Evolutionary conservation across 768 basidiomycete genomes (phyloP).

Genomic region (Tulasnella sp.): DNA sequence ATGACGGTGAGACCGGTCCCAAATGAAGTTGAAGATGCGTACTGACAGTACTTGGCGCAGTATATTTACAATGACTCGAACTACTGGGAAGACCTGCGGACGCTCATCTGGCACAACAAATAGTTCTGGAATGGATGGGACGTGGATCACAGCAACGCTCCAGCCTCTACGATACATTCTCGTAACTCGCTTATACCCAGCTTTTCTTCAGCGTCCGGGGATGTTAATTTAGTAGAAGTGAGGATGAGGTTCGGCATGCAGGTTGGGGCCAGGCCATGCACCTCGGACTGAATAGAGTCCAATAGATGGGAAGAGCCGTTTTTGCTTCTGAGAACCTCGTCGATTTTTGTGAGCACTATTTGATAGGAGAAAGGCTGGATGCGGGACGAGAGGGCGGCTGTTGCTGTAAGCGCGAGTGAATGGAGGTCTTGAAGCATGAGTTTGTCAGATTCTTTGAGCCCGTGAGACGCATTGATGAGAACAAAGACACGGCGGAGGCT

Average conservation of each 20-base stretch:
- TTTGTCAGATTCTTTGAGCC: not conserved
- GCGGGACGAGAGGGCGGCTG: not conserved
- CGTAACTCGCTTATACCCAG: not conserved
- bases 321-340: not conserved
- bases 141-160: not conserved
- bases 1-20: slow-evolving; percentile 39
- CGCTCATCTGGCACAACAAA: slow-evolving; percentile 85
- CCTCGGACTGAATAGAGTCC: not conserved
- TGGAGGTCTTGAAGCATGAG: not conserved
- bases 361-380: not conserved
- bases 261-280: not conserved
- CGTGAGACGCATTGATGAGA: not conserved
- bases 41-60: slow-evolving; percentile 16
- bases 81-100: slow-evolving; percentile 67
- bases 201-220: not conserved
- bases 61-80: slow-evolving; percentile 95
- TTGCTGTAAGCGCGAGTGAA: not conserved
- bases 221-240: not conserved
- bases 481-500: slow-evolving; percentile 1
- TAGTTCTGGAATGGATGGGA: slow-evolving; percentile 24
- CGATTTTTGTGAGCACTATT: not conserved
- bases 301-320: not conserved
- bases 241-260: slow-evolving; percentile 2
- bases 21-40: not conserved
- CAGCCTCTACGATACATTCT: not conserved